A percentile compares a stretch with the other conserved stretches of the same genome.
Conservation (phyloP, 768 basidiomycete genomes). For the Sporobolomyces roseus region DNA sequence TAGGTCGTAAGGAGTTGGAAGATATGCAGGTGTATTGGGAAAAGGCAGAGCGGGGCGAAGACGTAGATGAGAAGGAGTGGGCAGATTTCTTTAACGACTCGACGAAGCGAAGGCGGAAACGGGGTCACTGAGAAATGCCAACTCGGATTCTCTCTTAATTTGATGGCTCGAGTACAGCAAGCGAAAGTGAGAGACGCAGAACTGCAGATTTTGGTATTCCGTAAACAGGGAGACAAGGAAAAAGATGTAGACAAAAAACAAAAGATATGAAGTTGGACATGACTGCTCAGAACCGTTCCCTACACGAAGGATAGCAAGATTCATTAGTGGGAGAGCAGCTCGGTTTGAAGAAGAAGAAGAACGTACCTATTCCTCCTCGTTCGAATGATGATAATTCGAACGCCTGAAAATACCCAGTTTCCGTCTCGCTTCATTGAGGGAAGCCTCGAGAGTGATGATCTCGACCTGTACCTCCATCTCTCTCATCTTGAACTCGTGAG, state of each 20-base stretch:
- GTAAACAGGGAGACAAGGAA: neutral
- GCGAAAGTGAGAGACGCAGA: neutral
- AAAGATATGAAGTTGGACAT: neutral
- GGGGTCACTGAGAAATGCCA: neutral
- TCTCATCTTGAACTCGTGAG: constrained; percentile 87
- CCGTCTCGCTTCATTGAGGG: constrained; percentile 60
- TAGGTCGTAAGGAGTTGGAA: neutral
- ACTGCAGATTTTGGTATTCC: constrained; percentile 2
- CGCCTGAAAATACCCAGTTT: constrained; percentile 43
- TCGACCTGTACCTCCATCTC: constrained; percentile 99
- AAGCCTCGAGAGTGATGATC: constrained; percentile 92
- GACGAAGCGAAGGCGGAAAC: neutral
- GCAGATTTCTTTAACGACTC: neutral
- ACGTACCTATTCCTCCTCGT: constrained; percentile 8
- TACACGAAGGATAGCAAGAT: too few species aligned
- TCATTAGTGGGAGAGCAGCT: too few species aligned
- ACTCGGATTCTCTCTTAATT: too few species aligned
- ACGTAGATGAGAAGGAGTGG: constrained; percentile 3
- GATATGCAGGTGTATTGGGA: constrained; percentile 6
- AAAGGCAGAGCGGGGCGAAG: constrained; percentile 4
- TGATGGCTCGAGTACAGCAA: too few species aligned
- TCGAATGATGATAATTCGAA: constrained; percentile 41
- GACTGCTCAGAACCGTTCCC: neutral
- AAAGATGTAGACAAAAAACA: neutral
- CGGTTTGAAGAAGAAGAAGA: neutral